These are phyloP conservation scores for Ceratocystis ficicola DNA, from an alignment of 2,329 filamentous ascomycete species.

Conservation along the genomic window DNA sequence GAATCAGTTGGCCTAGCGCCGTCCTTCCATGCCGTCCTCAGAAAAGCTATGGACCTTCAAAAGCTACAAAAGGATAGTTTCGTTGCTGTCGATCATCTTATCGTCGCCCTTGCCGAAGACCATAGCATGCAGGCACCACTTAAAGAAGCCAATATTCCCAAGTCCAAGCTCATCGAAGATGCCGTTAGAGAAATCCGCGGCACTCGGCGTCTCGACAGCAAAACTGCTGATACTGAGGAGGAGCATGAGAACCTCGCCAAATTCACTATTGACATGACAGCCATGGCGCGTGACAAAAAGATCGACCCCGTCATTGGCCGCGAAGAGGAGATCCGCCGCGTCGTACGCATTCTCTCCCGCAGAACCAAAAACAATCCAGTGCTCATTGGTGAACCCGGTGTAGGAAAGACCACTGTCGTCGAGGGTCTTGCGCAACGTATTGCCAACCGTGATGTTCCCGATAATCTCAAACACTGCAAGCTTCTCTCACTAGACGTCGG, in stretches of 20 bases:
- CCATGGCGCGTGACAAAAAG: constrained; percentile 91
- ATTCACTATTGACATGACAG: constrained; percentile 97
- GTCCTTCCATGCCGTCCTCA: constrained; percentile 66
- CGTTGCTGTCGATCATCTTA: constrained; percentile 89
- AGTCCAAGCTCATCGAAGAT: constrained; percentile 76
- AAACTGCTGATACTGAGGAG: constrained; percentile 83
- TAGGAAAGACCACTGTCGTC: constrained; percentile 95
- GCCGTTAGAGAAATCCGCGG: constrained; percentile 88
- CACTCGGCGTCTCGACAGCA: constrained; percentile 86
- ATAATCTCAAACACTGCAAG: constrained; percentile 87
- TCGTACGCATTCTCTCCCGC: constrained; percentile 81
- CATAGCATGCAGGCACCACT: constrained; percentile 57
- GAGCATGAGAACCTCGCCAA: constrained; percentile 95
- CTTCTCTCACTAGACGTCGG: constrained; percentile 92
- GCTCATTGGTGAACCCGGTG: constrained; percentile 93
- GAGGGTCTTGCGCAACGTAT: constrained; percentile 92
- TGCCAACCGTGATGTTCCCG: constrained; percentile 90
- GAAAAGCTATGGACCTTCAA: constrained; percentile 75
- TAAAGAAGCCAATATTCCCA: constrained; percentile 80
- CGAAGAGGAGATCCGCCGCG: constrained; percentile 88
- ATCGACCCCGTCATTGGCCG: constrained; percentile 94
- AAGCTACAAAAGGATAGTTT: constrained; percentile 97
- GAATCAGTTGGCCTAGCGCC: constrained; percentile 76
- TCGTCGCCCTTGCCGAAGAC: constrained; percentile 74
- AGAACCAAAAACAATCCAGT: constrained; percentile 98